Conservation (phyloP, 2,329 filamentous ascomycete species). For the Alternaria gaisen region DNA sequence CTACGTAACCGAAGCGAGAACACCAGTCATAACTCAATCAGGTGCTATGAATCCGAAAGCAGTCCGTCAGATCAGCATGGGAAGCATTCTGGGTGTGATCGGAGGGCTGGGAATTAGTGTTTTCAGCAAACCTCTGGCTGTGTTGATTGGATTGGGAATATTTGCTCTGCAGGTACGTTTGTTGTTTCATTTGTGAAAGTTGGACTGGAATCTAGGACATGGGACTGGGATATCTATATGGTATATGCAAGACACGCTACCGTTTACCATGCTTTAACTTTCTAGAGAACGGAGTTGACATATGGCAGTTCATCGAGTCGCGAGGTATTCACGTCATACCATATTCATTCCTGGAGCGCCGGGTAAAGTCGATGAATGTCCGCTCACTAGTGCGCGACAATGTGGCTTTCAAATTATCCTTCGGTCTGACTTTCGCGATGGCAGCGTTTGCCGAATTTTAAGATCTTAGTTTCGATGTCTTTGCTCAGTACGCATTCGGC, state of each 20-base stretch:
- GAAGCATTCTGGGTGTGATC: conserved; percentile 55
- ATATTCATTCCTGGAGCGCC: conserved; percentile 59
- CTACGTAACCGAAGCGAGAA: conserved; percentile 52
- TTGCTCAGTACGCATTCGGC: conserved; percentile 11
- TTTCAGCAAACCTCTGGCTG: conserved; percentile 74
- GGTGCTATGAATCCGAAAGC: conserved; percentile 54
- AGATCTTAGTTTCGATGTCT: not conserved
- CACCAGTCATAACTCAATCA: conserved; percentile 49
- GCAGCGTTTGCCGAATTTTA: conserved; percentile 70
- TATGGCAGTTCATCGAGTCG: conserved; percentile 57
- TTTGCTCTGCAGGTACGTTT: conserved; percentile 68
- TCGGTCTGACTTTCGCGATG: conserved; percentile 76
- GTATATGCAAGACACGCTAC: conserved; percentile 18
- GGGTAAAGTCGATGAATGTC: conserved; percentile 61
- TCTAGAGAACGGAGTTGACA: conserved; percentile 24
- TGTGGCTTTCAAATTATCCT: conserved; percentile 72
- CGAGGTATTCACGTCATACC: conserved; percentile 62
- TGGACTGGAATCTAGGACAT: conserved; percentile 1
- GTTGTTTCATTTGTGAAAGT: not conserved
- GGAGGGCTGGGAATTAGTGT: conserved; percentile 71
- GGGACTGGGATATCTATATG: conserved; percentile 15
- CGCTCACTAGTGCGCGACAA: conserved; percentile 64
- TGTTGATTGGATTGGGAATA: conserved; percentile 72
- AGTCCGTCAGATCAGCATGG: conserved; percentile 57
- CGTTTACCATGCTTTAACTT: conserved; percentile 12